Base-by-base conservation (phyloP, 176 grass and related monocot genomes). In the Rhynchospora breviuscula region DNA sequence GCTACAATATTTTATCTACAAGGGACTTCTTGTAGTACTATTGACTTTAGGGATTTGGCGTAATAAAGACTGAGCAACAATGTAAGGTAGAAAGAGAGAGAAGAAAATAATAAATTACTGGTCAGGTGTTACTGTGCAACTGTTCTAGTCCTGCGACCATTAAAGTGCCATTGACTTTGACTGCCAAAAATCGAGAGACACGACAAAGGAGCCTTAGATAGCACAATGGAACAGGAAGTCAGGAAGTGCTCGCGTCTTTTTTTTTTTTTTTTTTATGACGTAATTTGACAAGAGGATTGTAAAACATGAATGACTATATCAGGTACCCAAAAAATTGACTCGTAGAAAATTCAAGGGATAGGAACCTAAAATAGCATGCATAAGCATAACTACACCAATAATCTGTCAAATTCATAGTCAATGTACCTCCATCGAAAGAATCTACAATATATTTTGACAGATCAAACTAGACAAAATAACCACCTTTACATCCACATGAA, bases 281-380 rank as follows among this genome's bases (percentile, higher is more conserved):
- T 13, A 19, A 29, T 64, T 12, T 12, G 22, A 67, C 19, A 40
- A 67, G 22, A 10, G 10, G 10, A 29, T 64, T 64, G 29, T 14
- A 15, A 29, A 44, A 17, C 29, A 68, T 40, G 65, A 52, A 73
- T 48, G 48, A 72, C 48, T 59, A 59, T n/a, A 59, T 17, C 5
- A 15, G 77, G 79, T 33, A 59, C 64, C 64, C 26, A 29, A 29
- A 60, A 60, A 63, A 46, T 21, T 43, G 57, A 65, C 31, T 85
- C 78, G 81, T 87, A 29, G 79, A 89, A 89, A 85, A 73, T 83
- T 78, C 82, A 58, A 79, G 80, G 90, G 68, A 54, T 85, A 80
- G 80, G 72, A 89, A 84, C 84, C 74, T 89, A 87, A 88, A 85
- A 86, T 81, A 89, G 84, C 90, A 78, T 91, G 84, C 26, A 29